Percentiles rank a stretch among this genome's conserved stretches.
Evolutionary conservation across 2,329 filamentous ascomycete species (phyloP).

Genomic region (Fonsecaea monophora): DNA sequence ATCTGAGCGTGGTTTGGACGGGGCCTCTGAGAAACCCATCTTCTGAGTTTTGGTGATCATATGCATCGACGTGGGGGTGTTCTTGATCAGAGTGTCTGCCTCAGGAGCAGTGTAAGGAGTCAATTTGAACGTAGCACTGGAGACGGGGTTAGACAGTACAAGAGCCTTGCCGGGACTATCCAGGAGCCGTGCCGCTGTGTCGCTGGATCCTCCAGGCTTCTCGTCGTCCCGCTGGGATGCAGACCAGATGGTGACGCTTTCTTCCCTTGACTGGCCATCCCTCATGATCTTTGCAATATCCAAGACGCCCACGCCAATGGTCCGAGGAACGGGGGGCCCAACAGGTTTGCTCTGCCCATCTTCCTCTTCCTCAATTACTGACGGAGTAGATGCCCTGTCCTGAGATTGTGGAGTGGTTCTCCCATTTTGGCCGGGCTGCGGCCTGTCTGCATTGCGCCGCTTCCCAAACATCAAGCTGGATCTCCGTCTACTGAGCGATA

Average conservation of each 20-base stretch:
- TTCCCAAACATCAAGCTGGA: slow-evolving; percentile 53
- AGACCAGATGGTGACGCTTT: slow-evolving; percentile 72
- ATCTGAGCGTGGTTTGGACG: slow-evolving; percentile 85
- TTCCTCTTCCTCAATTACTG: slow-evolving; percentile 35
- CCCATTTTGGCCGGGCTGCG: slow-evolving; percentile 44
- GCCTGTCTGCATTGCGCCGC: slow-evolving; percentile 35
- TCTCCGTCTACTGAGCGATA: slow-evolving; percentile 44
- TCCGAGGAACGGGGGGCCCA: slow-evolving; percentile 38
- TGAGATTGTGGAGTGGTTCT: slow-evolving; percentile 28
- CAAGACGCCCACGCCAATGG: slow-evolving; percentile 76
- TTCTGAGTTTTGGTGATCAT: slow-evolving; percentile 81
- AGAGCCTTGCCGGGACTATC: slow-evolving; percentile 76
- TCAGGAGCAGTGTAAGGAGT: slow-evolving; percentile 79
- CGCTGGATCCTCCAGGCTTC: slow-evolving; percentile 45
- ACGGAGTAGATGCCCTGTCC: slow-evolving; percentile 32
- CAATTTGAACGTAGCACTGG: slow-evolving; percentile 79
- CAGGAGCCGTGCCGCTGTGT: slow-evolving; percentile 69
- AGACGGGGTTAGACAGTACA: slow-evolving; percentile 73
- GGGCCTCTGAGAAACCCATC: slow-evolving; percentile 92
- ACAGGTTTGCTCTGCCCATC: slow-evolving; percentile 25
- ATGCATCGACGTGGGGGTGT: slow-evolving; percentile 85
- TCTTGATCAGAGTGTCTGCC: slow-evolving; percentile 79
- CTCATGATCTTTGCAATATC: slow-evolving; percentile 78
- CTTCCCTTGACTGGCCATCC: slow-evolving; percentile 73
- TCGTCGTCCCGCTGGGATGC: slow-evolving; percentile 64